Base-by-base conservation (phyloP, 306 rosid species). In the Vigna unguiculata region DNA sequence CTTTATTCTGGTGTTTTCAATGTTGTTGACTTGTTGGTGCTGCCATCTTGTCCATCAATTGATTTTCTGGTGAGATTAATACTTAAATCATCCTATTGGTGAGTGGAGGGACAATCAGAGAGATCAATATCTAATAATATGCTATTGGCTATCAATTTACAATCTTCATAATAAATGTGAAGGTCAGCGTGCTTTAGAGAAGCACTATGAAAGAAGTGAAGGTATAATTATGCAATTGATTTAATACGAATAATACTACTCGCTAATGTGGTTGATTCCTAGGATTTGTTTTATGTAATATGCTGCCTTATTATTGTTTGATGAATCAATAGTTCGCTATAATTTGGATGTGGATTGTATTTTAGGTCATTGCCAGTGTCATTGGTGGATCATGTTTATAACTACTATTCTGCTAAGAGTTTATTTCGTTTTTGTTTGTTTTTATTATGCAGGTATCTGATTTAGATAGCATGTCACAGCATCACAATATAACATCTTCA, bases 401-500 rank as follows among this genome's bases (percentile, higher is more conserved):
- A 36, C 41, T 43, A 2, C 45, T n/a, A 66, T 38, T 47, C 70
- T 81, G 59, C 60, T 72, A 36, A 41, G 52, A 69, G 69, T 71
- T 22, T 78, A 54, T 66, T 57, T 78, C 14, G 9, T 49, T 49
- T 80, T 22, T 75, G 47, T 59, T 45, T 82, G 48, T 40, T 63
- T 71, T 72, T 64, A 51, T 32, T 61, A 15, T 83, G 83, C 79
- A 85, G 90, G 78, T 75, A 30, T 76, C 87, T 57, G 84, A 74
- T 16, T 72, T 80, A 21, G 82, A 76, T 13, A 65, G 78, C 74
- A 47, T 80, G 66, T 53, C 69, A 69, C 87, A 49, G 70, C 87
- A 79, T 54, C 84, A 82, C 17, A 85, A 47, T 69, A n/a, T 63
- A 72, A 53, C 83, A 45, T 78, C 89, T 72, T 72, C 90, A 53